Percentiles rank a stretch among this genome's conserved stretches.
These are phyloP conservation scores for Dillenia suffruticosa DNA, from an alignment of 164 flowering plant species.

Conservation along the genomic window DNA sequence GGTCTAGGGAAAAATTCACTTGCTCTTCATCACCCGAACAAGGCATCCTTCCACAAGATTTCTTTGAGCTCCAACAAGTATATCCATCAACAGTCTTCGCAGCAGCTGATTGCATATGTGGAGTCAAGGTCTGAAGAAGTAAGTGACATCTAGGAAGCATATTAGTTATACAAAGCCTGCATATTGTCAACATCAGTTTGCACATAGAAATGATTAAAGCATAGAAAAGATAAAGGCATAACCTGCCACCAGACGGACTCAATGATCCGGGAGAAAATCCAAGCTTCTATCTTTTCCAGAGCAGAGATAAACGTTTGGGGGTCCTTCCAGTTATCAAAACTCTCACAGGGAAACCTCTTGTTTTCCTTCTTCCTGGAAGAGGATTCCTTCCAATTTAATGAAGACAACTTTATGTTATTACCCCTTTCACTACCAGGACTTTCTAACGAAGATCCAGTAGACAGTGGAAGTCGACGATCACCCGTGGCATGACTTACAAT, in stretches of 20 bases:
- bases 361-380: conserved; percentile 28
- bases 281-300: conserved; percentile 75
- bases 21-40: conserved; percentile 40
- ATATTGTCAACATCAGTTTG: neutral
- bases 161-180: neutral
- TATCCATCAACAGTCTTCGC: conserved; percentile 20
- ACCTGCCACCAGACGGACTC: conserved; percentile 99
- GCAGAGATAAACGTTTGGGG: conserved; percentile 51
- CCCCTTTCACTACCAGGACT: conserved; percentile 11
- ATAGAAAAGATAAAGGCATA: conserved; percentile 2
- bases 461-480: conserved; percentile 29
- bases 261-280: conserved; percentile 85
- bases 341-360: conserved; percentile 10
- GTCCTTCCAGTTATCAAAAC: conserved; percentile 54
- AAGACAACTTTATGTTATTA: neutral
- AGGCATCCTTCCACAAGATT: conserved; percentile 21
- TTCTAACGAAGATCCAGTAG: conserved; percentile 21
- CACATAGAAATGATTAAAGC: neutral
- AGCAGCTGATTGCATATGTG: conserved; percentile 61
- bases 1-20: conserved; percentile 41
- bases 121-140: conserved; percentile 51
- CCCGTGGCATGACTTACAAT: conserved; percentile 43
- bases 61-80: conserved; percentile 18
- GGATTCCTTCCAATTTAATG: conserved; percentile 31
- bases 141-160: conserved; percentile 9